phyloP scores from a whole-genome alignment of 805 yeast species.

The Hanseniaspora taiwanica region DNA sequence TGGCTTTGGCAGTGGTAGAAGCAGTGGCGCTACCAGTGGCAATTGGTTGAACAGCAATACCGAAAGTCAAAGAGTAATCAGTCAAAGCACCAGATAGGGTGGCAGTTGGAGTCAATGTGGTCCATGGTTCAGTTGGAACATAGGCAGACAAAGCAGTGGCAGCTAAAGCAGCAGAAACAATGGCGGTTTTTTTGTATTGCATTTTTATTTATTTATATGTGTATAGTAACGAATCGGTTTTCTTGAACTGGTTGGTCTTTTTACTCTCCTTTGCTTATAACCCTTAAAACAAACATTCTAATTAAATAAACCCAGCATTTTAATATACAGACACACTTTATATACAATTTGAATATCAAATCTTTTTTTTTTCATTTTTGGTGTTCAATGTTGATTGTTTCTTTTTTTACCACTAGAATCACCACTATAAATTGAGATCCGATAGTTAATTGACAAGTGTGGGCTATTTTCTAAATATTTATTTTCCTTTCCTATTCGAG shows the following conservation, averaged over 20 bases:
- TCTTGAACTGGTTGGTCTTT: not conserved
- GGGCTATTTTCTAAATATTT: too few relatives aligned
- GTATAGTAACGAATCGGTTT: not conserved
- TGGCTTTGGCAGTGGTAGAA: conserved; percentile 16
- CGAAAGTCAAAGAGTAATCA: conserved; percentile 43
- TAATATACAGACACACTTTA: too few relatives aligned
- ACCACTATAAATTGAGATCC: too few relatives aligned
- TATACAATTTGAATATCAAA: too few relatives aligned
- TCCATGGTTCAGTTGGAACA: conserved; percentile 19
- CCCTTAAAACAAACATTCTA: too few relatives aligned
- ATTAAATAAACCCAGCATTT: too few relatives aligned
- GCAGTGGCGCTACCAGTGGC: conserved; percentile 25
- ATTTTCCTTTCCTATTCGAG: too few relatives aligned
- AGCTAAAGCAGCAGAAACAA: conserved; percentile 28
- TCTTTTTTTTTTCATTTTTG: too few relatives aligned
- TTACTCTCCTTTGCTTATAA: not conserved
- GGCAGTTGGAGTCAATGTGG: conserved; percentile 23
- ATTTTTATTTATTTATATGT: conserved; percentile 1
- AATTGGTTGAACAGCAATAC: conserved; percentile 52
- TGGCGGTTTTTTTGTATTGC: conserved; percentile 11
- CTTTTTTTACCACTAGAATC: too few relatives aligned
- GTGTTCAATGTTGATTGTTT: too few relatives aligned
- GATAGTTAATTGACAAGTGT: too few relatives aligned
- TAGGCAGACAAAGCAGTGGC: conserved; percentile 34
- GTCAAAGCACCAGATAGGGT: conserved; percentile 42